Percentiles rank a stretch among this genome's conserved stretches.
phyloP scores from a whole-genome alignment of 495 filamentous ascomycete species.

The Chaetomium cochliodes region DNA sequence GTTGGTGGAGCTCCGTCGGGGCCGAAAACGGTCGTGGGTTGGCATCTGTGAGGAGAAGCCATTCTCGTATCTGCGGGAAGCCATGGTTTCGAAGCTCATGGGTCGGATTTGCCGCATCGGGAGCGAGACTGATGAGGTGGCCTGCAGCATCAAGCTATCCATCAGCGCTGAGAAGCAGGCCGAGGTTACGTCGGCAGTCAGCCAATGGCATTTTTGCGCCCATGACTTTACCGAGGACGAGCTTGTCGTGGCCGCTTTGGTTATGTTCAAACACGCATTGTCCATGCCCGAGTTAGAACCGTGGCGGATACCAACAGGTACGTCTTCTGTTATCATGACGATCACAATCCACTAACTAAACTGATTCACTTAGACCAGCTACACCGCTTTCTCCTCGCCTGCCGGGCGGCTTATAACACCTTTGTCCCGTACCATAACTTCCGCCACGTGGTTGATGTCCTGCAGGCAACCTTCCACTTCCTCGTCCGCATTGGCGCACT shows the following conservation, averaged over 20 bases:
- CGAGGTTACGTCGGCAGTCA: conserved; percentile 66
- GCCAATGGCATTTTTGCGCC: conserved; percentile 81
- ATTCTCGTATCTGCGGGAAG: conserved; percentile 84
- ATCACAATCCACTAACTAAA: conserved; percentile 23
- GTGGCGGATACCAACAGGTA: conserved; percentile 75
- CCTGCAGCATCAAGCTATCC: conserved; percentile 44
- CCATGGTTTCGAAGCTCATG: conserved; percentile 88
- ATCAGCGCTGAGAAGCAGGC: conserved; percentile 58
- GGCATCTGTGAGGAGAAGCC: conserved; percentile 81
- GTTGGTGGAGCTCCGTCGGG: conserved; percentile 62
- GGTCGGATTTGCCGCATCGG: conserved; percentile 77
- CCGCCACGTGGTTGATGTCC: conserved; percentile 91
- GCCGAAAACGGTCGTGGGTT: conserved; percentile 87
- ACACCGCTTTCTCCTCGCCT: conserved; percentile 75
- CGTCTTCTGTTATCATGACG: conserved; percentile 25
- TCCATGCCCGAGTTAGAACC: conserved; percentile 73
- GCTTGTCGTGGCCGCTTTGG: conserved; percentile 69
- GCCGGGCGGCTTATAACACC: conserved; percentile 83
- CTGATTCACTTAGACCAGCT: conserved; percentile 55
- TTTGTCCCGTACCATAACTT: conserved; percentile 99
- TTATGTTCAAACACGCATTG: conserved; percentile 89
- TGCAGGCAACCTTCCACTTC: conserved; percentile 91
- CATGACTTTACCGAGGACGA: conserved; percentile 89
- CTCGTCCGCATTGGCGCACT: conserved; percentile 78
- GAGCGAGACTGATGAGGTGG: conserved; percentile 47